Evolutionary conservation across 129 eudicot species (phyloP), one percentile per base, ranked within the genome.

Genomic region (Pittosporum tobira): DNA sequence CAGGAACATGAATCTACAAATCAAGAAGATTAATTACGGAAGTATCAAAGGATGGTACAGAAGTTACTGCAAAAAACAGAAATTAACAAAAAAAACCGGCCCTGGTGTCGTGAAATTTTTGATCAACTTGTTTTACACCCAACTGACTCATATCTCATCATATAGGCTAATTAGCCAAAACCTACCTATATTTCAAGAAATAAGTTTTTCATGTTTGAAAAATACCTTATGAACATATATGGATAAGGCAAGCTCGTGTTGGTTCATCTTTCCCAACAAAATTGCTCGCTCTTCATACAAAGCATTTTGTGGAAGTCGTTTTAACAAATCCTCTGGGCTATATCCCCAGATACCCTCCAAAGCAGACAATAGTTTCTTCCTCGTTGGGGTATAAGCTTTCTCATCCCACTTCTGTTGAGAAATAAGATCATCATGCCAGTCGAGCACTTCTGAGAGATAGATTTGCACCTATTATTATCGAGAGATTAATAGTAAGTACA

Each of bases 241-340:
- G 22, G 96, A 93, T 46, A 93, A 76, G 42, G 99, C 96, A 77
- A 93, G 96, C 72, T 93, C 99, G 64, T 87, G 94, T 57, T 93
- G 96, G 70, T 81, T 83, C 96, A 93, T 84, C 79, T 87, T 93
- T 40, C 99, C 99, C 78, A 93, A 81, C 51, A 93, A 62, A 59
- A 84, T 75, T 64, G 99, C 96, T 31, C 91, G 77, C 71, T 93
- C 99, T 75, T 93, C 96, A 61, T 72, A 87, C 53, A 93, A 63
- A 47, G 94, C 96, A 84, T 93, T 85, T 49, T 77, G 16, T 28
- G 99, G 99, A 61, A 93, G 88, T 64, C 81, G 81, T 73, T 79
- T 79, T 52, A 93, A 72, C 73, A 87, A 66, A 61, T 67, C 81
- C 69, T 84, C 99, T 0, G 88, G 94, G 55, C 71, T 84, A 71